Base-by-base conservation (phyloP, 306 rosid genomes). In the Vachellia pachyceras region DNA sequence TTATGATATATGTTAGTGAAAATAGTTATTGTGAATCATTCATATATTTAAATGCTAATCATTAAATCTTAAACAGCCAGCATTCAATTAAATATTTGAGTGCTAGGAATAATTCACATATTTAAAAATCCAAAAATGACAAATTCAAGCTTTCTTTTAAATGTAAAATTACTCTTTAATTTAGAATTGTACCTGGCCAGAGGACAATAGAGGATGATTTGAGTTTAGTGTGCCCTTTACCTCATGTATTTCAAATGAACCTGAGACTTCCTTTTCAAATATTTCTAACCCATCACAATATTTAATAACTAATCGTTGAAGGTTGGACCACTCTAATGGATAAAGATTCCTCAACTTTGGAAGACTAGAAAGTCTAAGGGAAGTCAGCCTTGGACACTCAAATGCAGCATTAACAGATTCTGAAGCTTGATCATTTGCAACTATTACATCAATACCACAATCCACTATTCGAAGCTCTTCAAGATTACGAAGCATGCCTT, bases 331-430 rank as follows among this genome's bases (percentile, higher is more conserved):
- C 20, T 20, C 3, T 55, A 20, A 20, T 2, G 29, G 33, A 18
- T 55, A 55, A 10, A 55, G 20, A 10, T 55, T 55, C 12, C 63
- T 55, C 63, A 55, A 54, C 1, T 54, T 54, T 54, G 23, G 25
- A 54, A 54, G 60, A 0, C 0, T 1, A 6, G 0, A 7, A 54
- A 54, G 25, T 3, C 0, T 0, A 54, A 54, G 25, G 10, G 25
- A 54, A n/a, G 25, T 54, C 25, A 54, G 25, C 25, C 3, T 54
- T 1, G 33, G 29, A 22, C 20, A 57, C 33, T 6, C 5, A 22
- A 20, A 22, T 57, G 35, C 9, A 22, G 23, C 2, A 57, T 14
- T 5, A 57, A 0, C 1, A 22, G 33, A 57, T 22, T 57, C 35
- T n/a, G 1, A 57, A 57, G 10, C 35, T 55, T 55, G 63, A 55